Evolutionary conservation across 1,284 basidiomycete genomes (phyloP), one percentile per base, ranked within the genome.

Genomic region (Phellinidium pouzarii): DNA sequence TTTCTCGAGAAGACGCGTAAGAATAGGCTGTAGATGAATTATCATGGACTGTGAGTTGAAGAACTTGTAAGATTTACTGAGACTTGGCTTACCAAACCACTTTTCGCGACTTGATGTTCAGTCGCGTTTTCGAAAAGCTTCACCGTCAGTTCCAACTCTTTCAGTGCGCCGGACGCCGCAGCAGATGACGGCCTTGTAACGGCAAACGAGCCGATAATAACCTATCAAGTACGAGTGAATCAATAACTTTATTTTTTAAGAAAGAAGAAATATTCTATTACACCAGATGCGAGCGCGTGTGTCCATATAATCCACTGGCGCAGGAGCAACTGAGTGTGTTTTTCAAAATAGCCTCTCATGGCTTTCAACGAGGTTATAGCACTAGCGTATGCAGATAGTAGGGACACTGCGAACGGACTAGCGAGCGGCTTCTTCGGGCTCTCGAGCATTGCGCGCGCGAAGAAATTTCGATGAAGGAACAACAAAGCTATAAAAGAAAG

Each of bases 141-240:
- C 9, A 57, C 25, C 6, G 25, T 48, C 2, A 26, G 3, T 20
- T 58, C 53, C 17, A 61, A 29, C 31, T 58, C 54, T 34, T 57
- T 44, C 25, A 58, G 52, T 9, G 60, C 57, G 4, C 55, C 29
- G 1, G 49, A 27, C 8, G 60, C 54, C 8, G 56, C 38, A 4
- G 44, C 34, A 17, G 57, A 55, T 11, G 45, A 25, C 2, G 55
- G 59, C n/a, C 57, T 52, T 45, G 55, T 53, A 7, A 48, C 53
- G n/a, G 57, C 58, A 17, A 61, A 48, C 4, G 57, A 58, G 7
- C 60, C 60, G 5, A 61, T 42, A 25, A 61, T 55, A 23, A 58
- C 48, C 56, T 58, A 37, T 19, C 17, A 31, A 8, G 2, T 8
- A 44, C 3, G 9, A 5, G 34, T n/a, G 42, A 53, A 22, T 34